Percentiles rank a stretch among this genome's conserved stretches.
Conservation (phyloP, 2,329 filamentous ascomycete species). For the Phialocephala sp. region DNA sequence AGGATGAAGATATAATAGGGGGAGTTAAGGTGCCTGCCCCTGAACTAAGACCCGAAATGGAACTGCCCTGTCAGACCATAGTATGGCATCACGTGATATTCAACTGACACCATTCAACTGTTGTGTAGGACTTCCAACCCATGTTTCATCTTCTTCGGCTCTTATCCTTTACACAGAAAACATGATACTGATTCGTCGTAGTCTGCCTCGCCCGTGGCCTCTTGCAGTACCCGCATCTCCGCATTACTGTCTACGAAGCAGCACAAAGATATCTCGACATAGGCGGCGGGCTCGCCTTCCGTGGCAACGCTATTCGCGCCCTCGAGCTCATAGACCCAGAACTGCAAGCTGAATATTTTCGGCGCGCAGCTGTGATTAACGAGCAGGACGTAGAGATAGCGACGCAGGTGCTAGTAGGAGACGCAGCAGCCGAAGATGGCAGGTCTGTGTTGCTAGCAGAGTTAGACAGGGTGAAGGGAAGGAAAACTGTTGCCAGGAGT, state of each 20-base stretch:
- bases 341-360: constrained; percentile 6
- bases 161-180: too few relatives aligned
- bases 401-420: neutral
- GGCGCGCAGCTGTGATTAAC: neutral
- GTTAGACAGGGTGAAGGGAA: constrained; percentile 2
- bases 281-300: constrained; percentile 5
- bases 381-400: constrained; percentile 4
- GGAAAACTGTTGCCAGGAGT: constrained; percentile 2
- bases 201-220: constrained; percentile 6
- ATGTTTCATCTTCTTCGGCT: too few relatives aligned
- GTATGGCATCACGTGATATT: too few relatives aligned
- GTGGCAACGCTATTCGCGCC: neutral
- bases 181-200: too few relatives aligned
- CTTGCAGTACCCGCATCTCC: neutral
- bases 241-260: constrained; percentile 5
- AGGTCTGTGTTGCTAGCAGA: neutral
- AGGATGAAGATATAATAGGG: too few relatives aligned
- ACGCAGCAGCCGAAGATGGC: neutral
- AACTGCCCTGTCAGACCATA: too few relatives aligned
- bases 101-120: too few relatives aligned
- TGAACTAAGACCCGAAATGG: too few relatives aligned
- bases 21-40: too few relatives aligned
- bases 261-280: constrained; percentile 8
- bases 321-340: constrained; percentile 7
- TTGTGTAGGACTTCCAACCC: too few relatives aligned